Percentiles rank a stretch among this genome's conserved stretches.
Evolutionary conservation across 1,139 yeast species (phyloP).

Genomic region (Candida albicans): DNA sequence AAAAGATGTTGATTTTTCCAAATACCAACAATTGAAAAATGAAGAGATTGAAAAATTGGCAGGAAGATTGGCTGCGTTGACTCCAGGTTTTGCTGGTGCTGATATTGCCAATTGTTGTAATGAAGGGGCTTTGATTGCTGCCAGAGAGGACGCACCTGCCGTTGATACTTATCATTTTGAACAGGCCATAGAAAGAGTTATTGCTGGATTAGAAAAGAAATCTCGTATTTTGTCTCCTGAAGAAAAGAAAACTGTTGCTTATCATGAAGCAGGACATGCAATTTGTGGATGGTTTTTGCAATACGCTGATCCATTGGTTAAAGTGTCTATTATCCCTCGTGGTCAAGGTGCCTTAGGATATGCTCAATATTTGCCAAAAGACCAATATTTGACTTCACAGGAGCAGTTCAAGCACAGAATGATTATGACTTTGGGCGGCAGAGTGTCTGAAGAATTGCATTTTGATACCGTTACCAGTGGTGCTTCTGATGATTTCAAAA

Average conservation of each 20-base stretch:
- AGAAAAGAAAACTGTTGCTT: slow-evolving; percentile 75
- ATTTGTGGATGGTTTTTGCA: slow-evolving; percentile 76
- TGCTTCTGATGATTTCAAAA: slow-evolving; percentile 79
- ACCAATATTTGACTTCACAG: slow-evolving; percentile 63
- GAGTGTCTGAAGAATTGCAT: slow-evolving; percentile 77
- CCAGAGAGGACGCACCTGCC: slow-evolving; percentile 57
- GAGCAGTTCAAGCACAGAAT: slow-evolving; percentile 70
- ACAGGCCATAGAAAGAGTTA: slow-evolving; percentile 77
- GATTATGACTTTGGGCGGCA: slow-evolving; percentile 81
- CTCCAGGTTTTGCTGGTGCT: slow-evolving; percentile 86
- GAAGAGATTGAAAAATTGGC: slow-evolving; percentile 59
- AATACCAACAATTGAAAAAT: slow-evolving; percentile 48
- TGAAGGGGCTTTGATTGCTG: slow-evolving; percentile 82
- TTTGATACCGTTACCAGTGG: slow-evolving; percentile 80
- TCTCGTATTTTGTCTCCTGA: slow-evolving; percentile 65
- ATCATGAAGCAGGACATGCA: slow-evolving; percentile 85
- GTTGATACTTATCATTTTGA: slow-evolving; percentile 69
- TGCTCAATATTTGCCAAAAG: slow-evolving; percentile 81
- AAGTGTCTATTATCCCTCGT: slow-evolving; percentile 80
- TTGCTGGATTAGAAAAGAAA: slow-evolving; percentile 78
- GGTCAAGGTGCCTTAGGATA: slow-evolving; percentile 85
- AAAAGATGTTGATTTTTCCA: slow-evolving; percentile 44
- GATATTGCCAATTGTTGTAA: slow-evolving; percentile 83
- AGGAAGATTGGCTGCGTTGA: slow-evolving; percentile 73
- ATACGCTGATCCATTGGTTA: slow-evolving; percentile 73